A percentile compares a stretch with the other conserved stretches of the same genome.
These are phyloP conservation scores for Nitzschia putrida DNA, from an alignment of 108 stramenopile species.

Conservation along the genomic window DNA sequence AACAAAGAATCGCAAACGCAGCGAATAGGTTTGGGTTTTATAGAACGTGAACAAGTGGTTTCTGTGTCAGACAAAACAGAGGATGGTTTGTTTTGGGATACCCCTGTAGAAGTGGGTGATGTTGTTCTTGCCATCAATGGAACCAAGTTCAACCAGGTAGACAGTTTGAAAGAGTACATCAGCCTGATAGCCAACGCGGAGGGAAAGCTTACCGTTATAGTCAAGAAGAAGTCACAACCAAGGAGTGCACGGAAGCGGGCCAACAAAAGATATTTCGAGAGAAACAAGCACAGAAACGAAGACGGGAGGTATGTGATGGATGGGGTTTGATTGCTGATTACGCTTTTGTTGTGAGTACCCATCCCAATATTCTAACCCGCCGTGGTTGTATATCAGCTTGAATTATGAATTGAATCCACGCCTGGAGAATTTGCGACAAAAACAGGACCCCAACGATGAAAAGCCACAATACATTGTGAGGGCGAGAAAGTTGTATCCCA, in stretches of 20 bases:
- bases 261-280: conserved; percentile 1
- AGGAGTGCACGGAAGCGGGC: not conserved
- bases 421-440: not conserved
- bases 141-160: conserved; percentile 5
- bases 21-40: conserved; percentile 18
- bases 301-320: conserved; percentile 7
- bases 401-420: conserved; percentile 13
- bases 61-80: conserved; percentile 9
- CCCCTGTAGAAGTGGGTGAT: conserved; percentile 20
- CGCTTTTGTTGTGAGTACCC: not conserved
- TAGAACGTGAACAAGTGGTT: conserved; percentile 3
- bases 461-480: conserved; percentile 1
- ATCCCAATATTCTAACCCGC: too few relatives aligned
- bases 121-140: conserved; percentile 26
- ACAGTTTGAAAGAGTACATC: conserved; percentile 7
- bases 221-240: conserved; percentile 19
- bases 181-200: conserved; percentile 21
- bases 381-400: conserved; percentile 3
- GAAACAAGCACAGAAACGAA: conserved; percentile 5
- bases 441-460: conserved; percentile 1
- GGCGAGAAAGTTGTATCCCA: conserved; percentile 13
- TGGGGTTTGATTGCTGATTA: not conserved
- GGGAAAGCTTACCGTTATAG: conserved; percentile 25
- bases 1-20: conserved; percentile 5
- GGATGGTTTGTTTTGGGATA: conserved; percentile 16